These are phyloP conservation scores for Coleophoma eucalyptorum DNA, from an alignment of 2,329 filamentous ascomycete genomes.

Conservation along the genomic window DNA sequence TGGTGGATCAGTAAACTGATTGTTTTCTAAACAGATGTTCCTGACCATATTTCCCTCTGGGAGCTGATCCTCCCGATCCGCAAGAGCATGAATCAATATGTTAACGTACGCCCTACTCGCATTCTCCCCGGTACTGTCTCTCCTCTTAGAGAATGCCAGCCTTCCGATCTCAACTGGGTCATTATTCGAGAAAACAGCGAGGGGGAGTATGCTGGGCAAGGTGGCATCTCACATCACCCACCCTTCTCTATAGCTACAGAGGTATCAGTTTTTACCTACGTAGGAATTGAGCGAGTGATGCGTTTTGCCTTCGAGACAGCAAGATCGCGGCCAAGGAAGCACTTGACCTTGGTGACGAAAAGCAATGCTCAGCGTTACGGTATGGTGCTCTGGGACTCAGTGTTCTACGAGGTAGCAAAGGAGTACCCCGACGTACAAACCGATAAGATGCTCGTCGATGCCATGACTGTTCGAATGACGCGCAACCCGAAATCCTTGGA, in stretches of 20 bases:
- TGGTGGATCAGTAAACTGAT: slow-evolving; percentile 52
- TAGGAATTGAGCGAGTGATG: slow-evolving; percentile 53
- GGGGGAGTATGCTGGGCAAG: slow-evolving; percentile 52
- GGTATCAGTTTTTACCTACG: slow-evolving; percentile 55
- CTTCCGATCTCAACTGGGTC: slow-evolving; percentile 56
- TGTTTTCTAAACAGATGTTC: slow-evolving; percentile 36
- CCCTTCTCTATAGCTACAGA: slow-evolving; percentile 57
- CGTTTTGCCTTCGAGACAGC: slow-evolving; percentile 57
- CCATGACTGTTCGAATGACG: slow-evolving; percentile 44
- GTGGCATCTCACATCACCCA: slow-evolving; percentile 51
- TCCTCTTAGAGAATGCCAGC: slow-evolving; percentile 37
- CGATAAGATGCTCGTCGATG: slow-evolving; percentile 61
- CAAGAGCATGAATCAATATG: slow-evolving; percentile 47
- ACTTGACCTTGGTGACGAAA: slow-evolving; percentile 59
- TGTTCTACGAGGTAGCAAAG: slow-evolving; percentile 44
- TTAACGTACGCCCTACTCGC: slow-evolving; percentile 57
- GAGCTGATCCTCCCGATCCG: slow-evolving; percentile 58
- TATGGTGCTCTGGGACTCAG: slow-evolving; percentile 63
- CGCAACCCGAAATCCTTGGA: slow-evolving; percentile 51
- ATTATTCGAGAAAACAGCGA: slow-evolving; percentile 62
- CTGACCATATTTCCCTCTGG: slow-evolving; percentile 63
- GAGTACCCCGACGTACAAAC: slow-evolving; percentile 54
- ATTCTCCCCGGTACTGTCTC: slow-evolving; percentile 53
- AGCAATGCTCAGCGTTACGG: slow-evolving; percentile 60
- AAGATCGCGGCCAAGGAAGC: slow-evolving; percentile 45